Conservation (phyloP, 164 flowering plant species). For the Tetracentron sinense region DNA sequence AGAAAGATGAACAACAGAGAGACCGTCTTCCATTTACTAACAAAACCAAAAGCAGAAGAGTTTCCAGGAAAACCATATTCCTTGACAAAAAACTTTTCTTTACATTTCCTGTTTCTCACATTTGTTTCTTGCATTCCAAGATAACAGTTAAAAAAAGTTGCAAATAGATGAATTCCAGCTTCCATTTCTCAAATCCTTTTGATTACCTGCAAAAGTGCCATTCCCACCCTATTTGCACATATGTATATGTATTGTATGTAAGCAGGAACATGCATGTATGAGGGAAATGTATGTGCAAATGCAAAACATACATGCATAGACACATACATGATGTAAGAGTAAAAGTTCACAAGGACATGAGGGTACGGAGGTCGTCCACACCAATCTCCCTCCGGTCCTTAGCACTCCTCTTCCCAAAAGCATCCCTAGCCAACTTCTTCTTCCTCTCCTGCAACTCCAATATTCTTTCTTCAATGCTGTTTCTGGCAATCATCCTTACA, state of each 20-base stretch:
- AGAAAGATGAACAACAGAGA: no score
- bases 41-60: no score
- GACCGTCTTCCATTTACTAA: no score
- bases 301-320: not conserved
- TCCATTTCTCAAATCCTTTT: no score
- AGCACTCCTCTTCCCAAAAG: conserved; percentile 42
- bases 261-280: not conserved
- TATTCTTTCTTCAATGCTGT: conserved; percentile 84
- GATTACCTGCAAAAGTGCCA: no score
- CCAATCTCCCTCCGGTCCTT: conserved; percentile 47
- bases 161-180: no score
- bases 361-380: conserved; percentile 47
- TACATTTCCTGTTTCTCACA: no score
- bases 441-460: conserved; percentile 77
- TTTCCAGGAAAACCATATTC: no score
- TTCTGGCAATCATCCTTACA: conserved; percentile 61
- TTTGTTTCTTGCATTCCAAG: no score
- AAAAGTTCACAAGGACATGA: conserved; percentile 54
- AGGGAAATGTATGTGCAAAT: not conserved
- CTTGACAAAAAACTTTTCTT: no score
- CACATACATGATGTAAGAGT: not conserved
- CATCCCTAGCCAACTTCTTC: conserved; percentile 58
- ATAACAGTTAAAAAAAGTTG: no score
- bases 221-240: not conserved
- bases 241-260: not conserved